Percentiles rank a stretch among this genome's conserved stretches.
Evolutionary conservation across 106 monocot species (phyloP).

Genomic region (Gastrodia elata): DNA sequence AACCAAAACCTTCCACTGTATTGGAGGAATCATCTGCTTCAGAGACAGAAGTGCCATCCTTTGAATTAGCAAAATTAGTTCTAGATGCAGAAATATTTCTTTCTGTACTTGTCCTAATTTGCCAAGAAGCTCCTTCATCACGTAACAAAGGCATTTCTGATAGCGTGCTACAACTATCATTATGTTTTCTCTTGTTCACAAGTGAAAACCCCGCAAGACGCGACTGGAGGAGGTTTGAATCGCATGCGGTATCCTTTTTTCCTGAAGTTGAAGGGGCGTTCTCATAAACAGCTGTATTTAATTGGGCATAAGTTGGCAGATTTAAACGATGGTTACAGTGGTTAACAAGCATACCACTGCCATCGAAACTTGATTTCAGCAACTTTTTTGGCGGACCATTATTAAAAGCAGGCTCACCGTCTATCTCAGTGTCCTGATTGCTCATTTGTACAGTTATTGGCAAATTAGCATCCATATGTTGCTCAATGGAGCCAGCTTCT

Average conservation of each 20-base stretch:
- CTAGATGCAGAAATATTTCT: constrained; percentile 13
- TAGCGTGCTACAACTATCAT: constrained; percentile 37
- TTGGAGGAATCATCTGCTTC: constrained; percentile 13
- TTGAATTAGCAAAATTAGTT: background rate
- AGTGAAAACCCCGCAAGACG: constrained; percentile 58
- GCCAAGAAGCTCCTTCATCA: constrained; percentile 22
- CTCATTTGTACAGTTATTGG: constrained; percentile 4
- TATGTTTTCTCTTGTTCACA: constrained; percentile 65
- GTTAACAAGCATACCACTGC: constrained; percentile 11
- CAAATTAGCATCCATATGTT: constrained; percentile 14
- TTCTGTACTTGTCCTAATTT: constrained; percentile 20
- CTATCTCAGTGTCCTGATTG: constrained; percentile 7
- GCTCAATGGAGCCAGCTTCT: constrained; percentile 6
- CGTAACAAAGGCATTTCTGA: constrained; percentile 86
- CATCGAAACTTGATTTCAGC: background rate
- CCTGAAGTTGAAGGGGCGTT: constrained; percentile 5
- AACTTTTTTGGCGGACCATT: constrained; percentile 15
- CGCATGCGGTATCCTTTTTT: constrained; percentile 26
- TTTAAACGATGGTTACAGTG: constrained; percentile 21
- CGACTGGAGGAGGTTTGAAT: constrained; percentile 52
- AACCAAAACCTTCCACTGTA: constrained; percentile 7
- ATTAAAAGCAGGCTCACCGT: constrained; percentile 3
- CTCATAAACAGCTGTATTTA: constrained; percentile 12
- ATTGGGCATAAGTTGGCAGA: constrained; percentile 9
- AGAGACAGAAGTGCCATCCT: constrained; percentile 16